Percentiles rank a stretch among this genome's conserved stretches.
Conservation (phyloP, 345 rosid genomes). For the Passiflora organensis region DNA sequence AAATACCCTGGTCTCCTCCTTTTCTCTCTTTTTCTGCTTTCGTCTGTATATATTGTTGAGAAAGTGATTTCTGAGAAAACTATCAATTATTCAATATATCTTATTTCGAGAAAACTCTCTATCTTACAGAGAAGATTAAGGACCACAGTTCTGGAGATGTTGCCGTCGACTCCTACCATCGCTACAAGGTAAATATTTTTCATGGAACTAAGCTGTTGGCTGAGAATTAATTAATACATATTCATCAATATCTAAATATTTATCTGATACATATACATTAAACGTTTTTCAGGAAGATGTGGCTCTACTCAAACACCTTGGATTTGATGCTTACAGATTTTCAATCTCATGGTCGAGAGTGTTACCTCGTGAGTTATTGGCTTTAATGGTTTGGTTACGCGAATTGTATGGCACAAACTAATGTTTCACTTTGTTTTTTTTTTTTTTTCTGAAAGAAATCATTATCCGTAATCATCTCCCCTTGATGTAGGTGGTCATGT, state of each 20-base stretch:
- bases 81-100: no score
- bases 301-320: slow-evolving; percentile 14
- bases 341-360: slow-evolving; percentile 25
- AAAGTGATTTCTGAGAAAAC: no score
- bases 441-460: slow-evolving; percentile 11
- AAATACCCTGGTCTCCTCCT: slow-evolving; percentile 11
- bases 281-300: slow-evolving; percentile 17
- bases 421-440: no score
- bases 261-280: no score
- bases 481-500: no score
- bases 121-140: slow-evolving; percentile 27
- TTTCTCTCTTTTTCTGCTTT: background rate
- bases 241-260: no score
- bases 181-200: slow-evolving; percentile 50
- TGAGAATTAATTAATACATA: no score
- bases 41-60: no score
- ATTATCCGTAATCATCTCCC: no score
- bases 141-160: slow-evolving; percentile 55
- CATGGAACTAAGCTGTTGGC: background rate
- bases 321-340: slow-evolving; percentile 21
- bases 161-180: slow-evolving; percentile 74
- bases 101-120: background rate
- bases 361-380: slow-evolving; percentile 21
- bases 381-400: no score
- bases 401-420: no score